Evolutionary conservation across 352 stramenopile species (phyloP).

Genomic region (Globisporangium recalcitrans): DNA sequence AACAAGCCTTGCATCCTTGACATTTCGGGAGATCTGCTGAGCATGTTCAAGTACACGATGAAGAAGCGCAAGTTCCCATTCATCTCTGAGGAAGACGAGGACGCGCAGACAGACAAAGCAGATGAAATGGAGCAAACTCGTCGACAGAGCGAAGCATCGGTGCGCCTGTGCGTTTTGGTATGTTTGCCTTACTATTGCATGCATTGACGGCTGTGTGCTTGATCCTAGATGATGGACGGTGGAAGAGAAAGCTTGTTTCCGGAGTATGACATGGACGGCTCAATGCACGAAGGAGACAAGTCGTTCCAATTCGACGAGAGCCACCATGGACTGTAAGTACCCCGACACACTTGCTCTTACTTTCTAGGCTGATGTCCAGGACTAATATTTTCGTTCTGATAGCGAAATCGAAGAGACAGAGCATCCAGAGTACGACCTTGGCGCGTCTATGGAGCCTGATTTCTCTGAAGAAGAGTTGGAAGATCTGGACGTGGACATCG

Average conservation of each 20-base stretch:
- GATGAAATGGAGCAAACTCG: slow-evolving; percentile 61
- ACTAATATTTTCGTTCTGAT: not conserved
- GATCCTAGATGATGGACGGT: not conserved
- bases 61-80: slow-evolving; percentile 84
- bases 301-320: slow-evolving; percentile 36
- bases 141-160: slow-evolving; percentile 56
- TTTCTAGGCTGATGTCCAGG: not conserved
- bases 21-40: slow-evolving; percentile 57
- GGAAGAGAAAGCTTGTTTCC: slow-evolving; percentile 15
- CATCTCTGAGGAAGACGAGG: slow-evolving; percentile 19
- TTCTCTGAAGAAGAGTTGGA: slow-evolving; percentile 37
- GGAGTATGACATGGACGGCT: slow-evolving; percentile 14
- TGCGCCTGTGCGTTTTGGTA: slow-evolving; percentile 16
- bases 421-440: slow-evolving; percentile 50
- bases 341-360: not conserved
- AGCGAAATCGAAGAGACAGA: slow-evolving; percentile 37
- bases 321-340: slow-evolving; percentile 12
- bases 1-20: slow-evolving; percentile 41
- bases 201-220: not conserved
- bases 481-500: slow-evolving; percentile 74
- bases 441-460: slow-evolving; percentile 45
- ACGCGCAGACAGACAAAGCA: slow-evolving; percentile 21
- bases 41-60: slow-evolving; percentile 83
- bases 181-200: not conserved
- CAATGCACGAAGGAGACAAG: slow-evolving; percentile 28